Evolutionary conservation across 306 rosid genomes (phyloP).

Genomic region (Begonia masoniana): DNA sequence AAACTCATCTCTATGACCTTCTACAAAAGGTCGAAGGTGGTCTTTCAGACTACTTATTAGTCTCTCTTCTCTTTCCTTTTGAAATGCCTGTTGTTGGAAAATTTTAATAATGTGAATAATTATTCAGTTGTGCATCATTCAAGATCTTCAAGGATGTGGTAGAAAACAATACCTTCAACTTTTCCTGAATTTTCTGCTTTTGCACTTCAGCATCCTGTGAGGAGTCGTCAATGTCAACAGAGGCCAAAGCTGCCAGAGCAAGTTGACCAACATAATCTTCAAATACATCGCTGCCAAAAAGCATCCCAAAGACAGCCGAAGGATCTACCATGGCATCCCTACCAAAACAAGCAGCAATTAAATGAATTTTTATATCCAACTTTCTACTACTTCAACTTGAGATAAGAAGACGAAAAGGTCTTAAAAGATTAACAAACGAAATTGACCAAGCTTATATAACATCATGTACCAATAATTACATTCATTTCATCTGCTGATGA

Average conservation of each 20-base stretch:
- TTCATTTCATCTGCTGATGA: background rate
- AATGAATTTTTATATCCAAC: background rate
- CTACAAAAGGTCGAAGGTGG: constrained; percentile 65
- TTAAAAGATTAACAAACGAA: background rate
- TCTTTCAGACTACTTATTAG: constrained; percentile 41
- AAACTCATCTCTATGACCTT: constrained; percentile 54
- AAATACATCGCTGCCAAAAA: constrained; percentile 83
- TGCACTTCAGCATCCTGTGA: constrained; percentile 39
- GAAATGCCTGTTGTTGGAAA: constrained; percentile 37
- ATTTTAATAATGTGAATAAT: constrained; percentile 1
- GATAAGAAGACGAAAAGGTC: constrained; percentile 3
- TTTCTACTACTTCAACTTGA: background rate
- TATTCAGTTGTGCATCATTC: background rate
- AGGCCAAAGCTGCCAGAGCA: constrained; percentile 59
- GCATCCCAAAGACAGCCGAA: constrained; percentile 85
- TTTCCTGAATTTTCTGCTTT: constrained; percentile 50
- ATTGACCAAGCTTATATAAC: background rate
- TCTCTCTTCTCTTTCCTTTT: constrained; percentile 73
- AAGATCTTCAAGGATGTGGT: background rate
- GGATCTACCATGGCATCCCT: constrained; percentile 93
- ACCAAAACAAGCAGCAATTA: constrained; percentile 9
- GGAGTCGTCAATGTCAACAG: constrained; percentile 52
- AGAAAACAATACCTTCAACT: constrained; percentile 37
- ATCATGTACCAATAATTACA: background rate
- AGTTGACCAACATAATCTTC: constrained; percentile 86